phyloP scores from a whole-genome alignment of 2,329 filamentous ascomycete species.

The Lachnellula subtilissima region DNA sequence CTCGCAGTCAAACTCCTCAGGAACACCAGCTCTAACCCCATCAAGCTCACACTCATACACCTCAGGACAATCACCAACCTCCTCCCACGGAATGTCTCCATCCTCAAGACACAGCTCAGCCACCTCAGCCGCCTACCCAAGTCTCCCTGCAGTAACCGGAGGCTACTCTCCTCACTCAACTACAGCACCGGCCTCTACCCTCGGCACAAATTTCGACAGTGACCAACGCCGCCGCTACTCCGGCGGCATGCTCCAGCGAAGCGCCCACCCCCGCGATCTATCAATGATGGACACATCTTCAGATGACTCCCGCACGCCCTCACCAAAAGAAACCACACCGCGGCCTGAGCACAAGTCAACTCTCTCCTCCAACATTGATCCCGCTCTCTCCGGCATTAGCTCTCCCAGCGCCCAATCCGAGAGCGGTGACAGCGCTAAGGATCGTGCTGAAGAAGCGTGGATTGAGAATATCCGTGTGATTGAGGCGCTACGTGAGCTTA shows the following conservation, averaged over 20 bases:
- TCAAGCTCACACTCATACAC: constrained; percentile 73
- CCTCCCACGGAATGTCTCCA: constrained; percentile 64
- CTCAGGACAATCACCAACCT: constrained; percentile 69
- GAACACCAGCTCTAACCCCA: constrained; percentile 72
- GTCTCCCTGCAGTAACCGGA: constrained; percentile 63
- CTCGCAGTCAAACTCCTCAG: constrained; percentile 43
- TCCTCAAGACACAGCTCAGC: constrained; percentile 56
- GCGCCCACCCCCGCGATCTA: constrained; percentile 39
- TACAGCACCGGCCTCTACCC: constrained; percentile 60
- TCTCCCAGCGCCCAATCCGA: constrained; percentile 56
- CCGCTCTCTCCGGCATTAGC: constrained; percentile 36
- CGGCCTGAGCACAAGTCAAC: constrained; percentile 35
- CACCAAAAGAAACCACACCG: constrained; percentile 26
- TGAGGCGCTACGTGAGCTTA: constrained; percentile 55
- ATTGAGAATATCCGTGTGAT: constrained; percentile 62
- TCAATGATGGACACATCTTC: constrained; percentile 29
- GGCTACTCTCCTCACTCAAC: constrained; percentile 65
- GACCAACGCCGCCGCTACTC: constrained; percentile 62
- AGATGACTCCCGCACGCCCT: constrained; percentile 23
- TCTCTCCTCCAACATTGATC: constrained; percentile 29
- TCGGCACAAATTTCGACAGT: constrained; percentile 62
- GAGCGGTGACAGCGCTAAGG: constrained; percentile 44
- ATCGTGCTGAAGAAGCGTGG: constrained; percentile 60
- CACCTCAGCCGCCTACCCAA: constrained; percentile 66
- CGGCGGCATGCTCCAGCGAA: constrained; percentile 61